A percentile compares a stretch with the other conserved stretches of the same genome.
Conservation (phyloP, 306 rosid genomes). For the Vigna reflexopilosa region DNA sequence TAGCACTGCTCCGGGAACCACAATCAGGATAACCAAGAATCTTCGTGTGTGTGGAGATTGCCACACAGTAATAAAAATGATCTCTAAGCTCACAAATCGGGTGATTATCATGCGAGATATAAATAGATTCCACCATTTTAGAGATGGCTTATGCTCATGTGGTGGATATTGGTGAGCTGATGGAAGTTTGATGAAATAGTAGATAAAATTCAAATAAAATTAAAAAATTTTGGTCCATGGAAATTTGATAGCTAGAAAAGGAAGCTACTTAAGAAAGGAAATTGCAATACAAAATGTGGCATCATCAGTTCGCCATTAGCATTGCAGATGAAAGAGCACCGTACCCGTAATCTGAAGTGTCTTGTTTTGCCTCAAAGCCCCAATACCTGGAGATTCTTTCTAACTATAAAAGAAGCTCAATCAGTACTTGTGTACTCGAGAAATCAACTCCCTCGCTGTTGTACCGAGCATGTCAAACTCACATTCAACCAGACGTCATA, state of each 20-base stretch:
- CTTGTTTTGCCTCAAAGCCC: background rate
- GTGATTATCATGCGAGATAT: constrained; percentile 69
- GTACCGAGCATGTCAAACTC: background rate
- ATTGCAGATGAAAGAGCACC: background rate
- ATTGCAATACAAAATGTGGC: background rate
- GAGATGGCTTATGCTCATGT: constrained; percentile 60
- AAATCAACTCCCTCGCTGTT: constrained; percentile 14
- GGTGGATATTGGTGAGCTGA: constrained; percentile 65
- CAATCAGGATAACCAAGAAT: constrained; percentile 69
- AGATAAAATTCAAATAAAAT: constrained; percentile 11
- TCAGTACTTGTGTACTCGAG: background rate
- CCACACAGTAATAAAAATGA: constrained; percentile 61
- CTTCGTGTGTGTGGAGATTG: constrained; percentile 68
- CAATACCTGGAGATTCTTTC: constrained; percentile 12
- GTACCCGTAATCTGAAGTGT: background rate
- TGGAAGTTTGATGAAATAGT: constrained; percentile 24
- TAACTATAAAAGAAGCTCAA: background rate
- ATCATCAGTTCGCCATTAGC: background rate
- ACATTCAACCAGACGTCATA: background rate
- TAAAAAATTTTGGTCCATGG: background rate
- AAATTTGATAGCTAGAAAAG: background rate
- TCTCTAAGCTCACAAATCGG: constrained; percentile 52
- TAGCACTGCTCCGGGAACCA: constrained; percentile 54
- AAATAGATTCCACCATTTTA: constrained; percentile 66
- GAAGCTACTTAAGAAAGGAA: background rate